Evolutionary conservation across 352 stramenopile species (phyloP).

Genomic region (Globisporangium irregulare): DNA sequence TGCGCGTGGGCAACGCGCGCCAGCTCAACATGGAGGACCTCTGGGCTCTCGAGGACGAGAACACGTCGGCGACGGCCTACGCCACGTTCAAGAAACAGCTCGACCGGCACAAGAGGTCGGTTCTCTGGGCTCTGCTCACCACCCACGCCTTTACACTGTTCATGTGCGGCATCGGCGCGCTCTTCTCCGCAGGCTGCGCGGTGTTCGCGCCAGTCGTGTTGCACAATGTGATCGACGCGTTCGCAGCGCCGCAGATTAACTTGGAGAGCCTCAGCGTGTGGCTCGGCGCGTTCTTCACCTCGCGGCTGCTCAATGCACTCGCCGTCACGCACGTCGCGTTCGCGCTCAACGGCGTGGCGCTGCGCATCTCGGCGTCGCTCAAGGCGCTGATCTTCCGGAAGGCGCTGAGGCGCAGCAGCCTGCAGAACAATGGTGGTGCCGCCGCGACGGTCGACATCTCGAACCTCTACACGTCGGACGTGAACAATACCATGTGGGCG

Average conservation of each 20-base stretch:
- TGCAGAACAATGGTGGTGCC: slow-evolving; percentile 9
- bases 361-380: slow-evolving; percentile 26
- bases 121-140: not conserved
- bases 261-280: slow-evolving; percentile 22
- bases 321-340: slow-evolving; percentile 25
- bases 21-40: slow-evolving; percentile 40
- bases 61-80: not conserved
- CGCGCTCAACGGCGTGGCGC: slow-evolving; percentile 23
- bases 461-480: slow-evolving; percentile 42
- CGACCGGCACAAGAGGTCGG: not conserved
- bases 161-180: not conserved
- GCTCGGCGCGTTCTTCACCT: slow-evolving; percentile 34
- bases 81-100: not conserved
- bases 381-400: slow-evolving; percentile 43
- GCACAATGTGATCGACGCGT: slow-evolving; percentile 36
- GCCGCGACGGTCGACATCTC: slow-evolving; percentile 24
- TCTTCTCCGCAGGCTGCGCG: not conserved
- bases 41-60: slow-evolving; percentile 26
- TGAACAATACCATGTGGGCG: slow-evolving; percentile 26
- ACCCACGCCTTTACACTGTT: not conserved
- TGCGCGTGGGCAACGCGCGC: slow-evolving; percentile 33
- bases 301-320: slow-evolving; percentile 31
- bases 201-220: slow-evolving; percentile 27
- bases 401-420: slow-evolving; percentile 18
- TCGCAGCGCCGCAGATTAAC: slow-evolving; percentile 25